Evolutionary conservation across 176 grass and related monocot genomes (phyloP).

Genomic region (Carex littledalei): DNA sequence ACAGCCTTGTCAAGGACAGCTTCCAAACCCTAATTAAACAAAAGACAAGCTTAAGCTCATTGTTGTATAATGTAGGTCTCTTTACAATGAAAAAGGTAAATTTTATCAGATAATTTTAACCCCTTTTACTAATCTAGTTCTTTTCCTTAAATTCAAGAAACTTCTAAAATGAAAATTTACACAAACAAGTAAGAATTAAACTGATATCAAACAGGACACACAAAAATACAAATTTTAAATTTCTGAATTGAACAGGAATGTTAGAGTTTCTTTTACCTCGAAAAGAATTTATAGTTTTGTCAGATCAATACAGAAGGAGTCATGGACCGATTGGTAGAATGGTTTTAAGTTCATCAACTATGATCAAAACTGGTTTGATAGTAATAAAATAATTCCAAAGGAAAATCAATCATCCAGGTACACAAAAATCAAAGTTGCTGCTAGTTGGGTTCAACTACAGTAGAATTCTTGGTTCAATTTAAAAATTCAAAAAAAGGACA

Average conservation of each 20-base stretch:
- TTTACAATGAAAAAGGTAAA: neutral
- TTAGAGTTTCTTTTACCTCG: neutral
- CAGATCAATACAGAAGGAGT: slow-evolving; percentile 2
- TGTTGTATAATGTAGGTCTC: neutral
- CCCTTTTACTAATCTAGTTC: neutral
- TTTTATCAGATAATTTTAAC: neutral
- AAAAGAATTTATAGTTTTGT: neutral
- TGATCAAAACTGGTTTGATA: neutral
- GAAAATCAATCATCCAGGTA: neutral
- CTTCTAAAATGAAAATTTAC: neutral
- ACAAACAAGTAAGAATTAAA: neutral
- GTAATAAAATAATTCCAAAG: neutral
- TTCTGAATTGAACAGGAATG: neutral
- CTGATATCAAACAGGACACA: slow-evolving; percentile 18
- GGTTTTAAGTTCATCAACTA: neutral
- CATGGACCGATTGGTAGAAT: neutral
- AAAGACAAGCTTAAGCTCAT: neutral
- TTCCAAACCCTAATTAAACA: slow-evolving; percentile 73
- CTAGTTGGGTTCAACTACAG: neutral
- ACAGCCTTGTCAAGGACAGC: slow-evolving; percentile 97
- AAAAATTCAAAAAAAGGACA: neutral
- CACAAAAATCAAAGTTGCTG: neutral
- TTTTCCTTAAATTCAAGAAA: neutral
- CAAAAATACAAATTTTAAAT: neutral
- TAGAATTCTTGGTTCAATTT: neutral